These are phyloP conservation scores for Hordeum marinum DNA, from an alignment of 176 grass and related monocot species.

Conservation along the genomic window DNA sequence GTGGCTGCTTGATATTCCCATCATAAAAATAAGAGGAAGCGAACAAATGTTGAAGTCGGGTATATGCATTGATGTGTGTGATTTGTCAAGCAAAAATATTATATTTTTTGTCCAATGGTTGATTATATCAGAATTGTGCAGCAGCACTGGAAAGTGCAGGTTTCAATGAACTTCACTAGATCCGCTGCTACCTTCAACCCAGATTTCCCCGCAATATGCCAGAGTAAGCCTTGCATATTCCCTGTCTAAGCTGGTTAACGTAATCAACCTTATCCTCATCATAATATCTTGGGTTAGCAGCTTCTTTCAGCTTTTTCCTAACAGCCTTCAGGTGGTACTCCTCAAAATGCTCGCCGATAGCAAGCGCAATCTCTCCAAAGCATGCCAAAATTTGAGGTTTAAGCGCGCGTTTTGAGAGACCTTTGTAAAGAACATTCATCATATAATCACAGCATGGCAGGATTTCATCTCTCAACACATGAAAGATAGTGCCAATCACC, in stretches of 20 bases:
- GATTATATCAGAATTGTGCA: too few relatives aligned
- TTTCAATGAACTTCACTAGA: conserved; percentile 77
- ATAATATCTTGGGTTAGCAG: conserved; percentile 41
- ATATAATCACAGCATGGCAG: conserved; percentile 76
- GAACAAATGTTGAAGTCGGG: too few relatives aligned
- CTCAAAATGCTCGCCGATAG: conserved; percentile 71
- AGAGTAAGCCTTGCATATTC: conserved; percentile 88
- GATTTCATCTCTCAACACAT: conserved; percentile 77
- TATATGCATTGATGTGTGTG: too few relatives aligned
- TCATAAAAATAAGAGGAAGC: too few relatives aligned
- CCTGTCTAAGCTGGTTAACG: conserved; percentile 64
- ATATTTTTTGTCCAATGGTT: too few relatives aligned
- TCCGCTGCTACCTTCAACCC: conserved; percentile 59
- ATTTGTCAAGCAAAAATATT: too few relatives aligned
- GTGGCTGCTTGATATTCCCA: too few relatives aligned
- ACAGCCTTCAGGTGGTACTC: conserved; percentile 67
- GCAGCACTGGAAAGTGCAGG: too few relatives aligned
- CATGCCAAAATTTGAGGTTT: conserved; percentile 78
- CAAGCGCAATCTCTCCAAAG: conserved; percentile 93
- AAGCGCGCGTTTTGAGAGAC: conserved; percentile 66
- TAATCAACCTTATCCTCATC: conserved; percentile 92
- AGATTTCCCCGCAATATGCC: conserved; percentile 87
- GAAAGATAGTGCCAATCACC: conserved; percentile 80
- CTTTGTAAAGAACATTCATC: conserved; percentile 71
- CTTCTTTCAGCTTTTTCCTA: conserved; percentile 69